Conservation (phyloP, 208 protist genomes). For the Acanthamoeba lugdunensis region DNA sequence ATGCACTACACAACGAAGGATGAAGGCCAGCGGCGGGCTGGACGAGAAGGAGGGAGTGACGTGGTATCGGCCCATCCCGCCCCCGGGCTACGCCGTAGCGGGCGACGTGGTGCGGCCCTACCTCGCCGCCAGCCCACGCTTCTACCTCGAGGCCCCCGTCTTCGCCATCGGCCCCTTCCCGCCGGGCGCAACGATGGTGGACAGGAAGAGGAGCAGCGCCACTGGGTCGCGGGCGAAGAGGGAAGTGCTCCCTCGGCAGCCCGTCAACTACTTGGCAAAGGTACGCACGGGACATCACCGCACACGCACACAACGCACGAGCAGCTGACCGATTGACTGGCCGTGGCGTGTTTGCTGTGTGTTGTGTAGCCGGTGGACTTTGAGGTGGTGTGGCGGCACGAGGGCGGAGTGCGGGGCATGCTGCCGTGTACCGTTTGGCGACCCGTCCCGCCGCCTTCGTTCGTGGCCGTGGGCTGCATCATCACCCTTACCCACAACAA, state of each 20-base stretch:
- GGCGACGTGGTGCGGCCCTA: slow-evolving; percentile 58
- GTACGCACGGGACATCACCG: background rate
- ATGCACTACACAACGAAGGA: too few relatives aligned
- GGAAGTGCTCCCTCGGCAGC: background rate
- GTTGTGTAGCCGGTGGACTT: slow-evolving; percentile 19
- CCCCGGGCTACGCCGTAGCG: background rate
- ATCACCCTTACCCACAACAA: slow-evolving; percentile 29
- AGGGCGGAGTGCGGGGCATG: slow-evolving; percentile 33
- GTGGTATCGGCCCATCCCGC: slow-evolving; percentile 21
- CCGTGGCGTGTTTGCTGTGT: background rate
- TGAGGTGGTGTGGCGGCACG: slow-evolving; percentile 39
- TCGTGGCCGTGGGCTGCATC: slow-evolving; percentile 1
- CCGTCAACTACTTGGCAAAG: background rate
- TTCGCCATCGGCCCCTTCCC: background rate
- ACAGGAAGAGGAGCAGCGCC: background rate
- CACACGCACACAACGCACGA: background rate
- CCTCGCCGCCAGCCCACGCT: slow-evolving; percentile 5
- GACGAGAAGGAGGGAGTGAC: background rate
- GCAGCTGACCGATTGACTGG: background rate
- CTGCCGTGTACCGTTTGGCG: slow-evolving; percentile 31
- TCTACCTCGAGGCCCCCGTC: slow-evolving; percentile 52
- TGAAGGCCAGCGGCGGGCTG: background rate
- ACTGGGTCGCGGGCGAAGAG: background rate
- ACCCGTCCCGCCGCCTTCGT: background rate
- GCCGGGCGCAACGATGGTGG: background rate